A percentile compares a stretch with the other conserved stretches of the same genome.
These are phyloP conservation scores for Tephrocybe sp. DNA, from an alignment of 768 basidiomycete species.

Conservation along the genomic window DNA sequence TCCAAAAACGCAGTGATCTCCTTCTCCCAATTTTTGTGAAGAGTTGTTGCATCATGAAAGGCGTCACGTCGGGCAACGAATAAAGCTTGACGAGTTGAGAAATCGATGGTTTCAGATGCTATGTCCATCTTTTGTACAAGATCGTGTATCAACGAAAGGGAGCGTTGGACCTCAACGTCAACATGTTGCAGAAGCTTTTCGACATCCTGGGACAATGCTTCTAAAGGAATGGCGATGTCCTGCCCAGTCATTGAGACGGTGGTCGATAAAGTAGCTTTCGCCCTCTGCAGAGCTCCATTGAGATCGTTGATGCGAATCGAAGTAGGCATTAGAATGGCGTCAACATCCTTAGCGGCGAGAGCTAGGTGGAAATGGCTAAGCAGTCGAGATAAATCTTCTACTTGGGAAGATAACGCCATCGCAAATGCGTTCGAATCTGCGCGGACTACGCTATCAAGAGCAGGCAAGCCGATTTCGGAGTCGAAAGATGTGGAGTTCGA, in stretches of 20 bases:
- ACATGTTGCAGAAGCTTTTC: conserved; percentile 31
- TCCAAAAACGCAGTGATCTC: conserved; percentile 37
- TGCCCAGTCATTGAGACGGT: conserved; percentile 18
- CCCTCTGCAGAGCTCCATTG: conserved; percentile 33
- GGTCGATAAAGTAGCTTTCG: conserved; percentile 33
- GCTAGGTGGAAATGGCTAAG: conserved; percentile 49
- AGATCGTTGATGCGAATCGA: conserved; percentile 36
- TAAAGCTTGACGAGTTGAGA: conserved; percentile 43
- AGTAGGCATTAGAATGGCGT: conserved; percentile 35
- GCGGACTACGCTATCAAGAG: conserved; percentile 66
- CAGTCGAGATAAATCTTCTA: conserved; percentile 48
- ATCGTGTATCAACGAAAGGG: conserved; percentile 53
- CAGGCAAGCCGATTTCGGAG: conserved; percentile 53
- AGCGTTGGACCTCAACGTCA: conserved; percentile 38
- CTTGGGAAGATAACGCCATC: conserved; percentile 55
- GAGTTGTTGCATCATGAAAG: conserved; percentile 49
- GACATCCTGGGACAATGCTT: conserved; percentile 30
- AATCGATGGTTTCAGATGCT: conserved; percentile 38
- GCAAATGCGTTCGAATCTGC: conserved; percentile 66
- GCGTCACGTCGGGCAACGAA: conserved; percentile 45
- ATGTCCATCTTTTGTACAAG: conserved; percentile 56
- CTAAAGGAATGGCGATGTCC: conserved; percentile 33
- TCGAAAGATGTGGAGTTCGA: conserved; percentile 31
- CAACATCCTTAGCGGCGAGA: conserved; percentile 51
- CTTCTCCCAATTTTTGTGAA: conserved; percentile 47